Evolutionary conservation across 441 rosid species (phyloP).

Genomic region (Biscutella laevigata): DNA sequence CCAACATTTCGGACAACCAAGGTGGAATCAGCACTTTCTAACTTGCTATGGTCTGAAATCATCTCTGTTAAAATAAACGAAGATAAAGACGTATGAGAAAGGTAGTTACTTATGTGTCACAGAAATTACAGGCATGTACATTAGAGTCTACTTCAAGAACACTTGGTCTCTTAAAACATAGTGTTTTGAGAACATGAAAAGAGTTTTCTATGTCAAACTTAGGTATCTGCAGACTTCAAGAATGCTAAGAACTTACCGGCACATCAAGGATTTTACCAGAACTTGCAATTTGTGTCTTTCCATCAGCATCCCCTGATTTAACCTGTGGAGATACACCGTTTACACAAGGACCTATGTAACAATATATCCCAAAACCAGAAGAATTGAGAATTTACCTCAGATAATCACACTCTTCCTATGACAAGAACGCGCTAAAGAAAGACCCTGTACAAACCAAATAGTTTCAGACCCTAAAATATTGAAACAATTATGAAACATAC

Average conservation of each 20-base stretch:
- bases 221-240: neutral
- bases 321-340: slow-evolving; percentile 8
- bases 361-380: neutral
- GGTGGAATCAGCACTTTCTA: neutral
- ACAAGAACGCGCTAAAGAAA: slow-evolving; percentile 63
- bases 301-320: slow-evolving; percentile 21
- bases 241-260: slow-evolving; percentile 8
- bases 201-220: neutral
- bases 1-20: neutral
- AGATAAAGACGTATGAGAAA: neutral
- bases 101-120: neutral
- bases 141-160: neutral
- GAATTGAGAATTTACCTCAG: slow-evolving; percentile 40
- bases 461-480: slow-evolving; percentile 19
- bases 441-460: slow-evolving; percentile 42
- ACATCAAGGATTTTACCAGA: slow-evolving; percentile 30
- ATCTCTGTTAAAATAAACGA: neutral
- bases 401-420: slow-evolving; percentile 72
- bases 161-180: neutral
- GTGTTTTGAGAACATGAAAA: neutral
- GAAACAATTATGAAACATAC: too few species aligned
- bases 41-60: neutral
- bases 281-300: slow-evolving; percentile 27
- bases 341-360: neutral
- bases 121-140: neutral